A percentile compares a stretch with the other conserved stretches of the same genome.
phyloP scores from a whole-genome alignment of 768 basidiomycete genomes.

The Piloderma croceum region DNA sequence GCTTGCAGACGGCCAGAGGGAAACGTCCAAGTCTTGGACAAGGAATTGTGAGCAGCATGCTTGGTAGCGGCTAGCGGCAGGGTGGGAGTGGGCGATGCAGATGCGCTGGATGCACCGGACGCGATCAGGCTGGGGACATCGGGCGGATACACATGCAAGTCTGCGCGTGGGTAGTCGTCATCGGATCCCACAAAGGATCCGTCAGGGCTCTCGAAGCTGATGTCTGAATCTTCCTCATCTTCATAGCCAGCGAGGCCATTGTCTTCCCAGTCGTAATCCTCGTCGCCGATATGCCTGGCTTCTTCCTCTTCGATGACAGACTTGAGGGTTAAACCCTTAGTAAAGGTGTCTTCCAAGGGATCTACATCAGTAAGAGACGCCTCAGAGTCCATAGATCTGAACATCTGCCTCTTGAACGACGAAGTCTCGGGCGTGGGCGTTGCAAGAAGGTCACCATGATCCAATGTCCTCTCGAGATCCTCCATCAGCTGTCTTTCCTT shows the following conservation, averaged over 20 bases:
- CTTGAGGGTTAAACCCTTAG: constrained; percentile 43
- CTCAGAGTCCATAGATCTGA: constrained; percentile 58
- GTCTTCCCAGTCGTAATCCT: constrained; percentile 43
- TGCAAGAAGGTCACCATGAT: constrained; percentile 34
- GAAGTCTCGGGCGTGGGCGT: constrained; percentile 40
- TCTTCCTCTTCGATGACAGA: constrained; percentile 53
- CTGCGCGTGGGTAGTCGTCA: constrained; percentile 36
- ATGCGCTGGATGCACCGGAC: background rate
- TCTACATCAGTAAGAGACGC: constrained; percentile 69
- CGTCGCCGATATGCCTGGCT: constrained; percentile 27
- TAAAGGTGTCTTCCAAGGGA: constrained; percentile 38
- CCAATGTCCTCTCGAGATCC: constrained; percentile 52
- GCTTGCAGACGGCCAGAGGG: constrained; percentile 30
- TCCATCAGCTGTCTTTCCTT: constrained; percentile 37
- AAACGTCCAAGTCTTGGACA: constrained; percentile 72
- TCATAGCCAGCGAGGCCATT: constrained; percentile 62
- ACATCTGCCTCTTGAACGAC: constrained; percentile 22
- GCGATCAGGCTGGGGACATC: constrained; percentile 23
- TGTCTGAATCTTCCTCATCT: constrained; percentile 59
- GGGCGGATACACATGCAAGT: constrained; percentile 23
- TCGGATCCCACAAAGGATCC: constrained; percentile 53
- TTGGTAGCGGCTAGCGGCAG: constrained; percentile 18
- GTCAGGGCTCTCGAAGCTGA: constrained; percentile 35
- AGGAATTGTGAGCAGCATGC: constrained; percentile 35
- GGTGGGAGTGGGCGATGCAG: constrained; percentile 5